A percentile compares a stretch with the other conserved stretches of the same genome.
phyloP scores from a whole-genome alignment of 2,329 filamentous ascomycete species.

The Nemania bipapillata region DNA sequence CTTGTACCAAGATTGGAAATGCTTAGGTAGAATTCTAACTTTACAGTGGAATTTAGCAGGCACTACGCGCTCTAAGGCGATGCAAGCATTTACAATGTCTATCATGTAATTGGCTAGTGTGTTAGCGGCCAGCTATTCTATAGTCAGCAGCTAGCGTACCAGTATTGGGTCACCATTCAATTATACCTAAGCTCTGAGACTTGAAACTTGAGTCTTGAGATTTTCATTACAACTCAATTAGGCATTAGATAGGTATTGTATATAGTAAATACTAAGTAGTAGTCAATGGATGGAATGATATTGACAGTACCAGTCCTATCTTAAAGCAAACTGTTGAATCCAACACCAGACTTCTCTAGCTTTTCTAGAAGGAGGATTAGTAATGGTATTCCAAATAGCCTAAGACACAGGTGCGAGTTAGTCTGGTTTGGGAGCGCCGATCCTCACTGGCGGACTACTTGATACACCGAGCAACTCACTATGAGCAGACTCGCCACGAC shows the following conservation, averaged over 20 bases:
- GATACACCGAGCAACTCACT: not conserved
- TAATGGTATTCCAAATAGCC: constrained; percentile 32
- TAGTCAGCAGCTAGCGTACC: not conserved
- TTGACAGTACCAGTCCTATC: not conserved
- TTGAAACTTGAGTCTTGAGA: no score
- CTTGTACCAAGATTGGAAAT: not conserved
- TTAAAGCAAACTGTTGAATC: not conserved
- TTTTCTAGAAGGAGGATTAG: constrained; percentile 32
- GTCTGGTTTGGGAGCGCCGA: constrained; percentile 30
- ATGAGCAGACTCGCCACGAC: not conserved
- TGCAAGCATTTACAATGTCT: constrained; percentile 11
- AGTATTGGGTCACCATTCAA: not conserved
- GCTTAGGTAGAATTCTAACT: no score
- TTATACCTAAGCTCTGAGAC: not conserved
- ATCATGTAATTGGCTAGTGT: constrained; percentile 20
- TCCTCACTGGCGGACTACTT: constrained; percentile 12
- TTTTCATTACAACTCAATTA: no score
- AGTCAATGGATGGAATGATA: not conserved
- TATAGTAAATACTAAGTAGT: no score
- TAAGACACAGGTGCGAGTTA: constrained; percentile 23
- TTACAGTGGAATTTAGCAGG: no score
- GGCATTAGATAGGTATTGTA: no score
- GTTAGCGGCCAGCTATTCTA: not conserved
- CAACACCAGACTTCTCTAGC: constrained; percentile 16
- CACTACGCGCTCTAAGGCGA: not conserved